Base-by-base conservation (phyloP, 768 basidiomycete species). In the Lactarius evosmus region DNA sequence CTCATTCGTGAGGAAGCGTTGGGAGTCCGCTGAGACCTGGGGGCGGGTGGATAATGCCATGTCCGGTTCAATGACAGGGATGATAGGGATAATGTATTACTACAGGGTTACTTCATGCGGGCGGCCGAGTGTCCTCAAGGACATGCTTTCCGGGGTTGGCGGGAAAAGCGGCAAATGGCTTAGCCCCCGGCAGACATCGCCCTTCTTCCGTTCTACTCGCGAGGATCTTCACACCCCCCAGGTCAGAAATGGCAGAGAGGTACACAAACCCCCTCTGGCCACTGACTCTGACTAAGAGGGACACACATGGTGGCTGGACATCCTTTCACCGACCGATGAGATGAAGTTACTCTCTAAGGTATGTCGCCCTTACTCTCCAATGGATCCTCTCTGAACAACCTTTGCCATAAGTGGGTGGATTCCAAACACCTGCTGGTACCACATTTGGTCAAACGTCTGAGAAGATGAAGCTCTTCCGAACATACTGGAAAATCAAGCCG, bases 381-480 rank as follows among this genome's bases (percentile, higher is more conserved):
- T 16, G 36, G 33, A 19, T 99, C 97, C 75, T 99, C 97, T 97
- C 72, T 92, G 88, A 72, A 99, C 98, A 79, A 98, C 97, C 79
- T 99, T 97, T n/a, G 96, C 95, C 7, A 97, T 99, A 68, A 99
- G 82, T 5, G 97, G 97, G 77, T 99, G 97, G 71, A 99, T 97
- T 25, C 83, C 84, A 75, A 98, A 99, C 12, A 96, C 95, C 95
- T 97, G 66, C 11, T 46, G 33, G 32, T 44, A n/a, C 30, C 25
- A 30, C 22, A 29, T 63, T 40, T 44, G 57, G 52, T 50, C 29
- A 40, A 36, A 41, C 2, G 9, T 16, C 22, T 32, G 22, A 16
- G 79, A 99, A 99, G 80, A 99, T 99, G 70, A 97, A 99, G 74
- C 85, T 99, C 27, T 99, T 98, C 83, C 83, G 95, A 60, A 96